phyloP scores from a whole-genome alignment of 1,284 basidiomycete genomes.

The Cutaneotrichosporon dermatis region DNA sequence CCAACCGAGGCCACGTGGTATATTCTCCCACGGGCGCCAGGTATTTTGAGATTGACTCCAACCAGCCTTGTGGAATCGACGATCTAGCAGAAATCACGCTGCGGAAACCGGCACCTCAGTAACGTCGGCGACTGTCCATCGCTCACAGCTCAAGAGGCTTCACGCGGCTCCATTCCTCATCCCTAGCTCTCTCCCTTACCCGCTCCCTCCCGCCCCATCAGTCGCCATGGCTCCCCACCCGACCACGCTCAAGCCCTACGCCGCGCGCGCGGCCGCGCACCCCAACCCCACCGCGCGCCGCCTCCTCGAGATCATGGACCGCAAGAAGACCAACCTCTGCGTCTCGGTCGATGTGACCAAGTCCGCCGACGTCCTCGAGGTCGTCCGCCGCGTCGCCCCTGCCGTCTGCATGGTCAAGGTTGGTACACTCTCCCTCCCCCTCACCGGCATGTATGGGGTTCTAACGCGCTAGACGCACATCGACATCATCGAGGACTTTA shows the following conservation, averaged over 20 bases:
- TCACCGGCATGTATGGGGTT: no score
- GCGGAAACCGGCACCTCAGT: no score
- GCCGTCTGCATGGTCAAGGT: conserved; percentile 93
- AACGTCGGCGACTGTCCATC: no score
- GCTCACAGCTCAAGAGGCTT: no score
- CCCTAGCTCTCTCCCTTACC: no score
- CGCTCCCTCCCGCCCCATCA: neutral
- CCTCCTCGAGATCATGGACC: conserved; percentile 76
- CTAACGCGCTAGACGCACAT: conserved; percentile 73
- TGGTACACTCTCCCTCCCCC: conserved; percentile 25
- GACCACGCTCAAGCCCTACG: conserved; percentile 56
- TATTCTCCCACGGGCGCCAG: no score
- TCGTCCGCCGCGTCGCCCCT: conserved; percentile 83
- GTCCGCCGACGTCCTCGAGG: conserved; percentile 71
- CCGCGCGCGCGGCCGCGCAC: conserved; percentile 60
- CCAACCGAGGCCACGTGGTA: no score
- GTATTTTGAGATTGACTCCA: no score
- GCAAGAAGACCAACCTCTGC: conserved; percentile 87
- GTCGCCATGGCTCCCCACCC: conserved; percentile 26
- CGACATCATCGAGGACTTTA: conserved; percentile 92
- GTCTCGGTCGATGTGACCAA: conserved; percentile 93
- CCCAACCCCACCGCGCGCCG: conserved; percentile 68
- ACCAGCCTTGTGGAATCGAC: no score
- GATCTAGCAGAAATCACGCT: no score
- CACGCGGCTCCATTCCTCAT: no score